Evolutionary conservation across 129 eudicot species (phyloP), one percentile per base, ranked within the genome.

Genomic region (Gnaphalium uliginosum): DNA sequence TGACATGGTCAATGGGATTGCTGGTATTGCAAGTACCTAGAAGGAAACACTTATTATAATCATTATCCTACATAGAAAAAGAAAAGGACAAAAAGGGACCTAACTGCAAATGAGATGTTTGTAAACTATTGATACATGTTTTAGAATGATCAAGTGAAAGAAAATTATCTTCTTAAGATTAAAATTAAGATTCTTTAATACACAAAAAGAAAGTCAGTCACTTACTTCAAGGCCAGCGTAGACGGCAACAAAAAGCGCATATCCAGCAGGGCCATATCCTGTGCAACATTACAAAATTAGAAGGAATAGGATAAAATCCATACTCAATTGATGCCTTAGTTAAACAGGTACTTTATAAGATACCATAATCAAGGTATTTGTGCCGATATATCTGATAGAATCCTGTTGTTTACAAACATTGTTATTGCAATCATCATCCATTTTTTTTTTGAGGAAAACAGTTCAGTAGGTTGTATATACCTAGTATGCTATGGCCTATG

Each of bases 191-290:
- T 72, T 37, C 29, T 37, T 8, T 33, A 60, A 77, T 7, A 41
- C 37, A 72, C 51, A 35, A 66, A n/a, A 65, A 48, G 78, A 74
- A 51, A 46, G 66, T 70, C 54, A 24, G 74, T n/a, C 9, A 41
- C 93, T 90, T 88, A 91, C 99, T 83, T 94, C 99, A 78, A 94
- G 74, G 68, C 99, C 97, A 29, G 99, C 96, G 89, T 94, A 94
- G 84, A 94, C 99, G 35, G 92, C 89, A 30, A 90, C 96, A 77
- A 91, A 94, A 60, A 91, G 83, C 21, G 96, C 99, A 82, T 94
- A 94, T 83, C 99, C 99, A 77, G 97, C 96, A 50, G 96, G 92
- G 66, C 97, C 99, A 84, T 94, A 94, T 79, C 99, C 99, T 91
- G 97, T 72, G 58, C 80, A 69, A 46, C 57, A 18, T 51, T 13